Base-by-base conservation (phyloP, 352 stramenopile species). In the Phytophthora cajani region DNA sequence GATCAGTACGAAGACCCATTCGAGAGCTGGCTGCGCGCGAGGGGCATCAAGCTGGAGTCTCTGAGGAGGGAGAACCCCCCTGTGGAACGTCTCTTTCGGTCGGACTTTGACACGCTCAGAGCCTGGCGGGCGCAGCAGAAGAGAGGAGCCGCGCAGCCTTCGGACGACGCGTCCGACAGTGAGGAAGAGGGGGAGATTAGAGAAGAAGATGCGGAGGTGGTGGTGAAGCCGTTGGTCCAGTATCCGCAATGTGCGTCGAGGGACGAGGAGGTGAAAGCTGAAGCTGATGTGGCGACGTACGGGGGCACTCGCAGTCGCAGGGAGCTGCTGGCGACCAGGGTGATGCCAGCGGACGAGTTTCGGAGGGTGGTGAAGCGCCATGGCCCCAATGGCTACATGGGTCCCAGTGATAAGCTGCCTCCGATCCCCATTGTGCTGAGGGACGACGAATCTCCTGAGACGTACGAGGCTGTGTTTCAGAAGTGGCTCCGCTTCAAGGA, bases 371-470 rank as follows among this genome's bases (percentile, higher is more conserved):
- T 38, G 33, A 51, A 47, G 21, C 11, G 14, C 0, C 16, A 47
- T 27, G 61, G 36, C 21, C 25, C 32, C 25, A 49, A 65, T 12
- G 58, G 58, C n/a, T 25, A 33, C 11, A 30, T 67, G 50, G 6
- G 7, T 11, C 4, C 25, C 16, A 25, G 38, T 10, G 16, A 55
- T 11, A 36, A 33, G 11, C 21, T 67, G 27, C 30, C 17, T 9
- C 50, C 51, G 16, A 67, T 67, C 19, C 8, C 61, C 10, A 57
- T 67, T 6, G 7, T 62, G 11, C 2, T 67, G 51, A 67, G 44
- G n/a, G 38, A 9, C 6, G 17, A n/a, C 11, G 61, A 67, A 17
- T 49, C 51, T 2, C 6, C n/a, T 12, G 6, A 11, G n/a, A n/a
- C 14, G 10, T 61, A 55, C 50, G 61, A 67, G 12, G 2, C 8